Percentiles rank a stretch among this genome's conserved stretches.
Conservation (phyloP, 2,329 filamentous ascomycete genomes). For the Colletotrichum brevisporum region DNA sequence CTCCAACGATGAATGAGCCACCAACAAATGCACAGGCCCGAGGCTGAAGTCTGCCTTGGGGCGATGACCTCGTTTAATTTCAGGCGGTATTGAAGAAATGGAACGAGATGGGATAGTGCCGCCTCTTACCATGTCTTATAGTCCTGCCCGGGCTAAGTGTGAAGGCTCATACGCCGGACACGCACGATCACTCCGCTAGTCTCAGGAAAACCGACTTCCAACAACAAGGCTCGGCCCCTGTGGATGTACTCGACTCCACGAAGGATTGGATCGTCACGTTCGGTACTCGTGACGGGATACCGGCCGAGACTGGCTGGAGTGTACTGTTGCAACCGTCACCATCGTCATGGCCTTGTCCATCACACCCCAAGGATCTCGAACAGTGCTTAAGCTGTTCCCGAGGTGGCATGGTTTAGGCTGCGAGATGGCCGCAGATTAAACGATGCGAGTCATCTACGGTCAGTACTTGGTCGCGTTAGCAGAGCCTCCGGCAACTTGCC, state of each 20-base stretch:
- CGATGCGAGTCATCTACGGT: neutral
- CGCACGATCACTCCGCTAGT: slow-evolving; percentile 7
- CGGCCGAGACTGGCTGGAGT: neutral
- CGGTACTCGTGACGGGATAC: neutral
- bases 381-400: neutral
- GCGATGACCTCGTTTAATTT: slow-evolving; percentile 25
- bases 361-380: neutral
- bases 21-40: slow-evolving; percentile 16
- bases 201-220: slow-evolving; percentile 30
- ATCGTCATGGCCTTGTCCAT: slow-evolving; percentile 2
- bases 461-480: neutral
- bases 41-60: slow-evolving; percentile 29
- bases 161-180: slow-evolving; percentile 29
- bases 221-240: slow-evolving; percentile 10
- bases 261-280: slow-evolving; percentile 25
- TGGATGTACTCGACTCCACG: neutral
- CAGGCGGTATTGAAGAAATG: neutral
- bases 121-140: slow-evolving; percentile 2
- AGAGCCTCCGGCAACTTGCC: neutral
- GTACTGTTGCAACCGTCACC: neutral
- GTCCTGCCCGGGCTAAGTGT: slow-evolving; percentile 2
- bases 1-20: neutral
- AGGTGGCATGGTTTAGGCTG: neutral
- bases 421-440: neutral
- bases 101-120: slow-evolving; percentile 12